These are phyloP conservation scores for Fraxinus anomala DNA, from an alignment of 257 asterid species.

Conservation along the genomic window DNA sequence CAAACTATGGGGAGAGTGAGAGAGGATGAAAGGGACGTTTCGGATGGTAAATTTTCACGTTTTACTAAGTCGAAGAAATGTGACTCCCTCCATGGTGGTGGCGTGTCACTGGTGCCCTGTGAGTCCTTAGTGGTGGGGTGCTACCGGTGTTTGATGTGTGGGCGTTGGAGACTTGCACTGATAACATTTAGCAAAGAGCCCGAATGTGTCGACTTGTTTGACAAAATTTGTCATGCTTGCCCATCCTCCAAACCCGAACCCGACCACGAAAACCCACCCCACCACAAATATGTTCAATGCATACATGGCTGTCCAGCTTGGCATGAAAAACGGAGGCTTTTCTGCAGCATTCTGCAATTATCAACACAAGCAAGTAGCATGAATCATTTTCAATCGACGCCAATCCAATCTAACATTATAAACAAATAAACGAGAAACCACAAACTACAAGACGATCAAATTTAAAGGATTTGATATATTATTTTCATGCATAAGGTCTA, in stretches of 20 bases:
- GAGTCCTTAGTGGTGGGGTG: conserved; percentile 32
- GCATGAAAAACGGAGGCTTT: conserved; percentile 77
- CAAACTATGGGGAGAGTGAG: conserved; percentile 23
- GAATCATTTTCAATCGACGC: neutral
- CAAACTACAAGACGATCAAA: neutral
- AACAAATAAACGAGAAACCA: neutral
- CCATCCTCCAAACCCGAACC: conserved; percentile 96
- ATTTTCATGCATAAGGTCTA: no score
- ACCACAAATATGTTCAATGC: conserved; percentile 59
- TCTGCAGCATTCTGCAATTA: conserved; percentile 82
- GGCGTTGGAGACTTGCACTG: conserved; percentile 63
- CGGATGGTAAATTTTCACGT: neutral
- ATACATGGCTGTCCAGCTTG: conserved; percentile 82
- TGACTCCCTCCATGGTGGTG: neutral
- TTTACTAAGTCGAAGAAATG: neutral
- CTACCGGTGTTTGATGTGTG: conserved; percentile 27
- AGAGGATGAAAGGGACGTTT: neutral
- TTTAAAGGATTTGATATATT: no score
- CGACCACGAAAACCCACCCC: conserved; percentile 60
- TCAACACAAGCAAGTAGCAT: neutral
- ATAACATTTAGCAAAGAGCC: conserved; percentile 79
- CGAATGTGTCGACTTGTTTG: conserved; percentile 68
- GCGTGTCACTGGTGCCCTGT: neutral
- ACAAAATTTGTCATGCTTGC: conserved; percentile 78
- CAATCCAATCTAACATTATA: neutral